Evolutionary conservation across 2,329 filamentous ascomycete genomes (phyloP), one percentile per base, ranked within the genome.

Genomic region (Trichoderma atroviride): DNA sequence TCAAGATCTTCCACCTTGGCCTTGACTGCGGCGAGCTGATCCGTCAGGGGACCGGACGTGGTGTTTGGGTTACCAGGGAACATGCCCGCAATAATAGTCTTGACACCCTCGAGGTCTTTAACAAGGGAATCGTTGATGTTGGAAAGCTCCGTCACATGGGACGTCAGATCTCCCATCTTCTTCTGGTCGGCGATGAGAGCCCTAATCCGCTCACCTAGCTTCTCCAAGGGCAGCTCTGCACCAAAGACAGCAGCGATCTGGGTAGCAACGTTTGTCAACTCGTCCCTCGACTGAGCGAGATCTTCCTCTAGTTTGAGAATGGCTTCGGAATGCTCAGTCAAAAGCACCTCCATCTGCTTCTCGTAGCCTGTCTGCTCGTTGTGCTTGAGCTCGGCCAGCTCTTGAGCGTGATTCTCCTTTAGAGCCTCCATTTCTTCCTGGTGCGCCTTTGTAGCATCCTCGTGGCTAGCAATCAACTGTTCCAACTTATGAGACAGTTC

Each of bases 201-300:
- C 10, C 85, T 81, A 71, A 91, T 89, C 63, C 87, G 85, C 69
- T 89, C 86, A 5, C 87, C 85, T 22, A 94, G 82, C 78, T 90
- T 88, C 69, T 91, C 88, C n/a, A 91, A 84, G 75, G 88, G 89
- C 56, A 89, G 87, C 27, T 91, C 86, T 16, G 91, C 75, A 16
- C 89, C 83, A 71, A 89, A 79, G 55, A 89, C 83, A 77, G 84
- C 82, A 69, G 89, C 83, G 63, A 93, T 87, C 73, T 89, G 87
- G 2, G 85, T 85, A 22, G 90, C 88, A 55, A 91, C 83, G 75
- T 87, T 89, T 75, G 85, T 85, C 55, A 93, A 81, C 68, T 91
- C 87, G 64, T 91, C 87, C 37, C 88, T 86, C n/a, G 89, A 89
- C 70, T 89, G 86, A 1, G 84, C 80, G 40, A 92, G 86, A 55